Percentiles rank a stretch among this genome's conserved stretches.
Evolutionary conservation across 176 grass and related monocot genomes (phyloP).

Genomic region (Poa pratensis): DNA sequence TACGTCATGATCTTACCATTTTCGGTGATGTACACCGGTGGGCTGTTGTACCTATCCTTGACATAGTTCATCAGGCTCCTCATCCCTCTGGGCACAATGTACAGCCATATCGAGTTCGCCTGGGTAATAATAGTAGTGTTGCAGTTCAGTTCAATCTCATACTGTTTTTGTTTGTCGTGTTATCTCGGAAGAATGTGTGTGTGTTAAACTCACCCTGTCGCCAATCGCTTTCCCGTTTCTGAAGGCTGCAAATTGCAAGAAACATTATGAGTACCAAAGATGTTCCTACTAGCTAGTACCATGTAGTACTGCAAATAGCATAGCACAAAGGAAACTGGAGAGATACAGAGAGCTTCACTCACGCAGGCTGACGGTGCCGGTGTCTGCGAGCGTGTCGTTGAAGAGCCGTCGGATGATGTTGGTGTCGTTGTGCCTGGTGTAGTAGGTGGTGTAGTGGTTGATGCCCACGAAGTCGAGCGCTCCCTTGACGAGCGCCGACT

Average conservation of each 20-base stretch:
- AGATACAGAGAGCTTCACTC: background rate
- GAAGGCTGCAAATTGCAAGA: slow-evolving; percentile 59
- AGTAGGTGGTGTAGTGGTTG: slow-evolving; percentile 98
- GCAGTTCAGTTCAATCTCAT: background rate
- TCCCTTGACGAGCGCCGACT: slow-evolving; percentile 74
- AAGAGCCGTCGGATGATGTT: slow-evolving; percentile 58
- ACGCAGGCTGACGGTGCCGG: slow-evolving; percentile 83
- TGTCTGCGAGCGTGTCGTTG: slow-evolving; percentile 70
- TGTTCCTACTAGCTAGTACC: too few species aligned
- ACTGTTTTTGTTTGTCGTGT: background rate
- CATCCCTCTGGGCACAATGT: slow-evolving; percentile 85
- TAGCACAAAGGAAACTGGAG: too few species aligned
- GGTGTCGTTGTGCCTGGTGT: slow-evolving; percentile 63
- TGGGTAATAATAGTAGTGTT: slow-evolving; percentile 9
- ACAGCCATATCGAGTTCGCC: slow-evolving; percentile 86
- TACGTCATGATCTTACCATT: slow-evolving; percentile 48
- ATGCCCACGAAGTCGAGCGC: slow-evolving; percentile 93
- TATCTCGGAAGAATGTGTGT: slow-evolving; percentile 2
- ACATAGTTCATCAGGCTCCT: slow-evolving; percentile 95
- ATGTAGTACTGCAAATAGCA: too few species aligned
- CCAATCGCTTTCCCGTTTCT: slow-evolving; percentile 64
- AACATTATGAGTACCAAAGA: background rate
- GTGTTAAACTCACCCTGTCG: slow-evolving; percentile 53
- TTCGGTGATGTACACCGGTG: slow-evolving; percentile 86
- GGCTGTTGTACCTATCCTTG: slow-evolving; percentile 78